Conservation (phyloP, 164 flowering plant species). For the Paratinospora sagittata region DNA sequence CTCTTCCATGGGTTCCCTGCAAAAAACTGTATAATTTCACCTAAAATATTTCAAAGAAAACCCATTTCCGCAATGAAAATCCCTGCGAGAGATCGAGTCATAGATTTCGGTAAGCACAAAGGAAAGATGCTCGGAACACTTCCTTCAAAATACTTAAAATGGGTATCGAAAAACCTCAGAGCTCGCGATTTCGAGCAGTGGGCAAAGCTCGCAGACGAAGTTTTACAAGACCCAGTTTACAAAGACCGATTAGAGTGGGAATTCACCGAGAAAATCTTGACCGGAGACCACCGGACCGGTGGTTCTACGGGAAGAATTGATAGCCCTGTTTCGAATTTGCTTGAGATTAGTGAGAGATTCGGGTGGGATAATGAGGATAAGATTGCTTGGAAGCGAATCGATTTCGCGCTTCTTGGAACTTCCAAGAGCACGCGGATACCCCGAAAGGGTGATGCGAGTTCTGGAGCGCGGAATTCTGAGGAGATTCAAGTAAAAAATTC, state of each 20-base stretch:
- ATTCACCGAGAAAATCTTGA: constrained; percentile 42
- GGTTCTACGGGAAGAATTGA: neutral
- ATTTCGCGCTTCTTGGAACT: constrained; percentile 68
- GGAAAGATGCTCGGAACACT: constrained; percentile 76
- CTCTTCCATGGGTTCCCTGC: constrained; percentile 4
- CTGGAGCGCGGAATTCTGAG: neutral
- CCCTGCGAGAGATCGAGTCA: constrained; percentile 59
- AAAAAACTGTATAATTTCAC: neutral
- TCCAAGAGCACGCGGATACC: constrained; percentile 71
- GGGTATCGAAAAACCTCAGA: constrained; percentile 69
- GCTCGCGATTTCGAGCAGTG: constrained; percentile 55
- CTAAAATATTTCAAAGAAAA: no score
- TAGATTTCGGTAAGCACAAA: constrained; percentile 74
- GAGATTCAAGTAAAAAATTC: neutral
- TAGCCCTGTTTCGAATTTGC: constrained; percentile 35
- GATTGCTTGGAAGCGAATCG: constrained; percentile 52
- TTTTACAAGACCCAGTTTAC: constrained; percentile 72
- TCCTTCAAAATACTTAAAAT: constrained; percentile 70
- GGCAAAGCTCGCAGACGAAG: constrained; percentile 70
- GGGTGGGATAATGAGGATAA: constrained; percentile 77
- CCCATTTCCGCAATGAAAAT: constrained; percentile 5
- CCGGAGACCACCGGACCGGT: constrained; percentile 28
- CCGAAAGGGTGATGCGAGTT: constrained; percentile 18
- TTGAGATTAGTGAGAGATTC: constrained; percentile 59
- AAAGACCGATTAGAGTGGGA: constrained; percentile 80